Evolutionary conservation across 2,329 filamentous ascomycete species (phyloP).

Genomic region (Cadophora luteo-olivacea): DNA sequence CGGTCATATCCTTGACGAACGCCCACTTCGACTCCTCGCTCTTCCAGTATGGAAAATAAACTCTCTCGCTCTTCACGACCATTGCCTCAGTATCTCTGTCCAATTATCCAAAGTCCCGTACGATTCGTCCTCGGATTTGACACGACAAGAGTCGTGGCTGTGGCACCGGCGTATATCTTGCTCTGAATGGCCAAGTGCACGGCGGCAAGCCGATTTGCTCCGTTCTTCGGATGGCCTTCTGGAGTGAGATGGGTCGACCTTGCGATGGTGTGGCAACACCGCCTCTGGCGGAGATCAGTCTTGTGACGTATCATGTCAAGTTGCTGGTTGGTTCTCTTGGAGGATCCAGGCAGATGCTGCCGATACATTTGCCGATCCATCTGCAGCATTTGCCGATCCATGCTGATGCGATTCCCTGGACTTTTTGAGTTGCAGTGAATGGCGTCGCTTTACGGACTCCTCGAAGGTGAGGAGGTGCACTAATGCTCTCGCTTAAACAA

Average conservation of each 20-base stretch:
- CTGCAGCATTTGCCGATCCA: too few relatives aligned
- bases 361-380: slow-evolving; percentile 9
- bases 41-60: not conserved
- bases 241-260: not conserved
- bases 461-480: not conserved
- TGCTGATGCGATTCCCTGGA: not conserved
- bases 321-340: not conserved
- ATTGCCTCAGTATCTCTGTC: slow-evolving; percentile 11
- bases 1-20: slow-evolving; percentile 12
- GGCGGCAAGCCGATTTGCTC: not conserved
- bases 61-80: not conserved
- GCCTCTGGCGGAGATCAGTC: not conserved
- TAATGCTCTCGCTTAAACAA: not conserved
- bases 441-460: not conserved
- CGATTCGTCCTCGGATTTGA: not conserved
- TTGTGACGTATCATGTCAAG: not conserved
- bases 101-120: slow-evolving; percentile 11
- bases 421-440: not conserved
- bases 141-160: slow-evolving; percentile 6
- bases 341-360: slow-evolving; percentile 2
- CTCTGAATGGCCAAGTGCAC: not conserved
- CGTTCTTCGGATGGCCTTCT: not conserved
- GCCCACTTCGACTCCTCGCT: not conserved
- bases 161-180: not conserved
- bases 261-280: not conserved